Conservation (phyloP, 2,329 filamentous ascomycete species). For the Clonostachys sp. region DNA sequence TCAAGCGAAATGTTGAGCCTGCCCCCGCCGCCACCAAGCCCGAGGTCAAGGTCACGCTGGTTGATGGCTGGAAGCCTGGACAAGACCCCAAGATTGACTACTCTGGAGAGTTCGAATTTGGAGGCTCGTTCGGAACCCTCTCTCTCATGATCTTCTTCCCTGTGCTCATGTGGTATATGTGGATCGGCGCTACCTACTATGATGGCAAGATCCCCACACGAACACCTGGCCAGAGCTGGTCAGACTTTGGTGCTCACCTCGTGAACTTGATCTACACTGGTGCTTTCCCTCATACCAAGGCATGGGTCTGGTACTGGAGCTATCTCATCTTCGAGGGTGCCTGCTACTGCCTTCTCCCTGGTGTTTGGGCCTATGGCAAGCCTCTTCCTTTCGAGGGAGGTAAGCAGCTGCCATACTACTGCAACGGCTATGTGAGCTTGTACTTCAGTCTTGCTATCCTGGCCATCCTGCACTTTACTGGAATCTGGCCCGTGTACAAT, state of each 20-base stretch:
- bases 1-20: conserved; percentile 3
- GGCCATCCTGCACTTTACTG: conserved; percentile 71
- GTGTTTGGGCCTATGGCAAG: conserved; percentile 84
- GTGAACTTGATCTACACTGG: conserved; percentile 71
- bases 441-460: conserved; percentile 78
- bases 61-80: conserved; percentile 55
- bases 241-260: conserved; percentile 70
- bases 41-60: neutral
- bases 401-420: conserved; percentile 90
- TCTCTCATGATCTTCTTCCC: conserved; percentile 92
- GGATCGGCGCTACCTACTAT: conserved; percentile 93
- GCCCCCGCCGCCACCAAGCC: conserved; percentile 11
- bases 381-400: conserved; percentile 77
- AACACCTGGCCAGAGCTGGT: conserved; percentile 58
- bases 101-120: conserved; percentile 74
- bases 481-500: conserved; percentile 83
- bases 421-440: conserved; percentile 82
- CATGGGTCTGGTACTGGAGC: conserved; percentile 92
- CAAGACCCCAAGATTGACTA: conserved; percentile 59
- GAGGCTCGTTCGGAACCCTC: conserved; percentile 74
- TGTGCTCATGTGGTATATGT: conserved; percentile 98
- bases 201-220: conserved; percentile 74
- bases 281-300: conserved; percentile 76
- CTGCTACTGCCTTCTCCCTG: conserved; percentile 82
- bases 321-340: conserved; percentile 83